Percentiles rank a stretch among this genome's conserved stretches.
Evolutionary conservation across 2,329 filamentous ascomycete species (phyloP).

Genomic region (Cytospora piceicola): DNA sequence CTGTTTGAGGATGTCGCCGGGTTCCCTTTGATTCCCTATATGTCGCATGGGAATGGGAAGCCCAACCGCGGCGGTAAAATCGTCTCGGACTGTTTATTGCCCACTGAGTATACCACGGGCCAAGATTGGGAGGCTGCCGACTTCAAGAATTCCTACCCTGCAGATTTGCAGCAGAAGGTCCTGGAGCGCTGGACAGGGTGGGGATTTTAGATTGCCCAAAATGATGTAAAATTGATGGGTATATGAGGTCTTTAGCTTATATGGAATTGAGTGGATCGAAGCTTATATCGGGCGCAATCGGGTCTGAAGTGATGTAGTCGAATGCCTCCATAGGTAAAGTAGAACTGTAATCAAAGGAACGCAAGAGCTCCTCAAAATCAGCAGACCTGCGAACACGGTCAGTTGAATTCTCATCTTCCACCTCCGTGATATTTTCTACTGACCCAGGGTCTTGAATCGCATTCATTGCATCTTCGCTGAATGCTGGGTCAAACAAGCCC

Average conservation of each 20-base stretch:
- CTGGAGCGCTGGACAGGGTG: conserved; percentile 39
- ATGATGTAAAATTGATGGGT: neutral
- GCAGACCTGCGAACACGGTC: neutral
- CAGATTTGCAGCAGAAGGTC: conserved; percentile 46
- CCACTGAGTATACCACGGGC: conserved; percentile 46
- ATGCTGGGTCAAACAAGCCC: neutral
- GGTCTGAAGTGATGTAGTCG: conserved; percentile 18
- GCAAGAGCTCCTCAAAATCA: conserved; percentile 12
- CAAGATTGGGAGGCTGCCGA: conserved; percentile 39
- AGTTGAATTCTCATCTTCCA: neutral
- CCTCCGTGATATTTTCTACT: neutral
- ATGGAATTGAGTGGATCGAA: neutral
- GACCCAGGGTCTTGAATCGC: neutral
- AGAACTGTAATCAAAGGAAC: neutral
- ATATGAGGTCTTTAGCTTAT: conserved; percentile 1
- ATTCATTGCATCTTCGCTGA: neutral
- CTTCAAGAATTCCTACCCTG: conserved; percentile 43
- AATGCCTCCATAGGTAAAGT: conserved; percentile 13
- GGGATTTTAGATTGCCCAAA: neutral
- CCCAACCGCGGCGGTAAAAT: conserved; percentile 48
- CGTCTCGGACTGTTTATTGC: conserved; percentile 49
- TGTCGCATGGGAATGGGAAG: conserved; percentile 45
- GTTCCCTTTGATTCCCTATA: conserved; percentile 52
- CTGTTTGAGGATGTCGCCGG: conserved; percentile 49
- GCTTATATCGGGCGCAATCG: neutral